phyloP scores from a whole-genome alignment of 2,329 filamentous ascomycete genomes.

The Talaromyces sp. region DNA sequence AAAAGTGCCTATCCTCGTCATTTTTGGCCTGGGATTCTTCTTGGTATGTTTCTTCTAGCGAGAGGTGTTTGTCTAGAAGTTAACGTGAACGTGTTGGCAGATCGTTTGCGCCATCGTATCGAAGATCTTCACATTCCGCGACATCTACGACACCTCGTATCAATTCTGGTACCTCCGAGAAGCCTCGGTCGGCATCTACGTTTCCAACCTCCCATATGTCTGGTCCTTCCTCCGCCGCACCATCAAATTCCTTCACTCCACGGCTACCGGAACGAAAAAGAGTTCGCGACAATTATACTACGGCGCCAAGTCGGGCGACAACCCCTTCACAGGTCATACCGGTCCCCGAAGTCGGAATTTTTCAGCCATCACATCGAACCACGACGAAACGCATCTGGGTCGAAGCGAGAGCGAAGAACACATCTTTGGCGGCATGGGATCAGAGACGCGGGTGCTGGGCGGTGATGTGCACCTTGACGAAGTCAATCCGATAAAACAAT shows the following conservation, averaged over 20 bases:
- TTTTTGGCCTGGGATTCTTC: slow-evolving; percentile 40
- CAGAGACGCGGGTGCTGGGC: not conserved
- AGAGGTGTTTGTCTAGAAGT: not conserved
- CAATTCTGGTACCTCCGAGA: slow-evolving; percentile 44
- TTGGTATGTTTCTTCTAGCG: slow-evolving; percentile 18
- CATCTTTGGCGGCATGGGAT: not conserved
- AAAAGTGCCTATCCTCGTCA: slow-evolving; percentile 33
- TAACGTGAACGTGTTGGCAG: slow-evolving; percentile 6
- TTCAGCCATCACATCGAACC: slow-evolving; percentile 2
- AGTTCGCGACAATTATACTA: not conserved
- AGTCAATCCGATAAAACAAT: not conserved
- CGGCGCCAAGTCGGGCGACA: not conserved
- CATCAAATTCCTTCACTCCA: slow-evolving; percentile 23
- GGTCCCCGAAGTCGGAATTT: slow-evolving; percentile 6
- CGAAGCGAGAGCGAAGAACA: slow-evolving; percentile 14
- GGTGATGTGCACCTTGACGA: slow-evolving; percentile 6
- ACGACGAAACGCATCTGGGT: not conserved
- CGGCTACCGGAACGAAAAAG: not conserved
- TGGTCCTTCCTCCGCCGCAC: slow-evolving; percentile 42
- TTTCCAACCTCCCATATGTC: slow-evolving; percentile 47
- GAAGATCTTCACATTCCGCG: slow-evolving; percentile 44
- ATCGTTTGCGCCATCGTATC: slow-evolving; percentile 48
- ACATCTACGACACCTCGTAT: slow-evolving; percentile 36
- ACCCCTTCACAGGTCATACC: not conserved
- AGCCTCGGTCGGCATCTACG: slow-evolving; percentile 41